Percentiles rank a stretch among this genome's conserved stretches.
These are phyloP conservation scores for Myochromella boudieri DNA, from an alignment of 768 basidiomycete species.

Conservation along the genomic window DNA sequence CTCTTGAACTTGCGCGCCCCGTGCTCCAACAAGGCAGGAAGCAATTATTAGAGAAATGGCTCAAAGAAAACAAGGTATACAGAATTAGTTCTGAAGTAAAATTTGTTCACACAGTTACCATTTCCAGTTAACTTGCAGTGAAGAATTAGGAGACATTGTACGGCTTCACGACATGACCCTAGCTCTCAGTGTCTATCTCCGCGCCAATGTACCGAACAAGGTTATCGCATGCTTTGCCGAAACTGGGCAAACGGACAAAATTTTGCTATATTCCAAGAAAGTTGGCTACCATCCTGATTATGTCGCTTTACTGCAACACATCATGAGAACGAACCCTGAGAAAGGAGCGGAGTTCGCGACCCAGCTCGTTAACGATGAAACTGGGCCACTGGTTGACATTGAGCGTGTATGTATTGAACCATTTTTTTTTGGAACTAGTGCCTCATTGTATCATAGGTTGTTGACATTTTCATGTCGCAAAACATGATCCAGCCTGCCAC, in stretches of 20 bases:
- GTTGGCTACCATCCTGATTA: constrained; percentile 94
- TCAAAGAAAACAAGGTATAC: constrained; percentile 96
- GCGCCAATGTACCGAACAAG: constrained; percentile 98
- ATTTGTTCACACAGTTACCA: too few species aligned
- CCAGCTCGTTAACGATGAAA: constrained; percentile 91
- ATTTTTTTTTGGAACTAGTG: constrained; percentile 3
- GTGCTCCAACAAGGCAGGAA: constrained; percentile 96
- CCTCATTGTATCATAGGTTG: constrained; percentile 51
- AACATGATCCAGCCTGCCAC: constrained; percentile 99
- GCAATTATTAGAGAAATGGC: constrained; percentile 96
- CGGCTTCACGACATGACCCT: constrained; percentile 94
- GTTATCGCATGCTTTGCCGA: constrained; percentile 99
- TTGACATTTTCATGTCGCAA: constrained; percentile 99
- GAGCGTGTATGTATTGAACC: constrained; percentile 63
- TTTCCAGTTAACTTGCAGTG: constrained; percentile 89
- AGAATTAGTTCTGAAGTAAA: too few species aligned
- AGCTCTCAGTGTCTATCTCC: constrained; percentile 94
- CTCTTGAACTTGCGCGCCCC: constrained; percentile 92
- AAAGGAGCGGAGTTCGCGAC: constrained; percentile 98
- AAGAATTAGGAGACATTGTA: constrained; percentile 97
- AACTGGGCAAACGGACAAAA: constrained; percentile 98
- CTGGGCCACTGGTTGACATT: constrained; percentile 88
- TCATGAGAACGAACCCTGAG: constrained; percentile 95
- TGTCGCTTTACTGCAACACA: constrained; percentile 87
- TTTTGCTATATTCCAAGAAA: constrained; percentile 95